Evolutionary conservation across 108 stramenopile genomes (phyloP), one percentile per base, ranked within the genome.

Genomic region (Fragilaria crotonensis): DNA sequence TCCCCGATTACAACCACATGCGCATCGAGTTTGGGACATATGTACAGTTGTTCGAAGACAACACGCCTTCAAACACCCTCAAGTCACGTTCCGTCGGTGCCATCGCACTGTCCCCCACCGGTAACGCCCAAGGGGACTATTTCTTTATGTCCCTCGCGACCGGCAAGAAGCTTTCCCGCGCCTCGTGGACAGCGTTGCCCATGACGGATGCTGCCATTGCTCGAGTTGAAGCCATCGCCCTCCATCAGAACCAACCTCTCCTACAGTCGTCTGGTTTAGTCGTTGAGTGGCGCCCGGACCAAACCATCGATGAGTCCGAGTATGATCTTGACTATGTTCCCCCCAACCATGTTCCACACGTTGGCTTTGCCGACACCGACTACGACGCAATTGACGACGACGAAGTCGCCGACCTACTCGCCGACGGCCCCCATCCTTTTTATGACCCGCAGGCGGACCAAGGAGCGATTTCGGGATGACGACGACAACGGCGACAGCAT

Each of bases 401-500:
- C n/a, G n/a, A n/a, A n/a, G n/a, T n/a, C n/a, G n/a, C n/a, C n/a
- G n/a, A n/a, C n/a, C n/a, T n/a, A n/a, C n/a, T n/a, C n/a, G n/a
- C n/a, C n/a, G n/a, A n/a, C n/a, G n/a, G n/a, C n/a, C n/a, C n/a
- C n/a, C n/a, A n/a, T n/a, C n/a, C n/a, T n/a, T n/a, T n/a, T n/a
- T n/a, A n/a, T n/a, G n/a, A n/a, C n/a, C n/a, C n/a, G n/a, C n/a
- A n/a, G n/a, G n/a, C n/a, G n/a, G n/a, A n/a, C n/a, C n/a, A n/a
- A n/a, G n/a, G n/a, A n/a, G n/a, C n/a, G n/a, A n/a, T n/a, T n/a
- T n/a, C n/a, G n/a, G n/a, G n/a, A n/a, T n/a, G n/a, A n/a, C n/a
- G n/a, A n/a, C n/a, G n/a, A 14, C 44, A 27, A 26, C 14, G 23
- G 19, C 58, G 45, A 20, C 23, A 59, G 17, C 58, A 59, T 47